Percentiles rank a stretch among this genome's conserved stretches.
phyloP scores from a whole-genome alignment of 768 basidiomycete genomes.

The Termitomyces sp. region DNA sequence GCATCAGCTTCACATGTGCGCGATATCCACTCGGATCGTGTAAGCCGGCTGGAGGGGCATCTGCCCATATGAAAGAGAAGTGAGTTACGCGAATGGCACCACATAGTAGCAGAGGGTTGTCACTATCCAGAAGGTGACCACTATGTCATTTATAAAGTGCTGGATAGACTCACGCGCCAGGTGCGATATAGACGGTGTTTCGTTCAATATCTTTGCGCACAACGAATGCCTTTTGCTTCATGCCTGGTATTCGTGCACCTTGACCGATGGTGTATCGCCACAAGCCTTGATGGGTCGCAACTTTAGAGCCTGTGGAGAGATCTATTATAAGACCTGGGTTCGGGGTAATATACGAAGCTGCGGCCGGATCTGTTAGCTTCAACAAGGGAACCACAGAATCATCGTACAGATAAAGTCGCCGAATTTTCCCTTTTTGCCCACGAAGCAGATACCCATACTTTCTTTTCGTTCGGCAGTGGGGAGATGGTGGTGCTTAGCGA shows the following conservation, averaged over 20 bases:
- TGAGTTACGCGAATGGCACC: slow-evolving; percentile 34
- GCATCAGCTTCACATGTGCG: slow-evolving; percentile 60
- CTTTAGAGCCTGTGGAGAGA: slow-evolving; percentile 43
- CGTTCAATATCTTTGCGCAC: slow-evolving; percentile 57
- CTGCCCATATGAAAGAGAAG: slow-evolving; percentile 79
- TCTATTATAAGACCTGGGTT: slow-evolving; percentile 69
- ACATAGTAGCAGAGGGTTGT: slow-evolving; percentile 55
- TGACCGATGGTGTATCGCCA: slow-evolving; percentile 90
- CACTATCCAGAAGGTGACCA: slow-evolving; percentile 29
- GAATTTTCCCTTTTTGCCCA: slow-evolving; percentile 77
- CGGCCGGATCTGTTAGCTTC: background rate
- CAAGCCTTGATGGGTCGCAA: slow-evolving; percentile 68
- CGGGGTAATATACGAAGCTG: slow-evolving; percentile 75
- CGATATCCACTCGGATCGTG: slow-evolving; percentile 39
- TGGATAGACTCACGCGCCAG: slow-evolving; percentile 54
- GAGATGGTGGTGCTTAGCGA: slow-evolving; percentile 60
- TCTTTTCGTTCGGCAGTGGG: slow-evolving; percentile 76
- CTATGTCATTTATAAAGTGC: background rate
- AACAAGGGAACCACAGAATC: background rate
- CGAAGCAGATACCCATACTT: slow-evolving; percentile 94
- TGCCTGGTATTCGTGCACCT: slow-evolving; percentile 61
- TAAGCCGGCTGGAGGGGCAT: slow-evolving; percentile 46
- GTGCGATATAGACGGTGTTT: slow-evolving; percentile 76
- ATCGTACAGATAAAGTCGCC: slow-evolving; percentile 65
- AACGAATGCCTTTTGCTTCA: slow-evolving; percentile 65